Base-by-base conservation (phyloP, 345 rosid genomes). In the Eucalyptus dawsonii region DNA sequence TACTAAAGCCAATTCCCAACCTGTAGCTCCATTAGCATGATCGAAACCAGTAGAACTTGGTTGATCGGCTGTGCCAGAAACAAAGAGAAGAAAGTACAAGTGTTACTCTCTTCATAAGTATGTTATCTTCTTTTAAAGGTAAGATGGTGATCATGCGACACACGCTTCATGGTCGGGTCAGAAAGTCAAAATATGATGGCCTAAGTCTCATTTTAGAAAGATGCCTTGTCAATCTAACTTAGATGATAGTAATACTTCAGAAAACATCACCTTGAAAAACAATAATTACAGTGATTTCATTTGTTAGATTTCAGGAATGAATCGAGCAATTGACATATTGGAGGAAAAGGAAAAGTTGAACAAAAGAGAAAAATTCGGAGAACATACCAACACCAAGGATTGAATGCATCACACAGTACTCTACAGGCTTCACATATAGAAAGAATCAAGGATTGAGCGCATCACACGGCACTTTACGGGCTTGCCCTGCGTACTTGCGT, bases 301-400 rank as follows among this genome's bases (percentile, higher is more conserved):
- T 67, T 67, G 19, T 31, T 67, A 34, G 22, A 67, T 67, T 67
- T 67, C 42, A 34, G 88, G 54, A 92, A 21, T 37, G 86, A 40
- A 87, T 49, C 27, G 44, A 50, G 42, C 42, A 80, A 76, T 29
- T 21, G 27, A 76, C 65, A 76, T 88, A 53, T 62, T 67, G 37
- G 22, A 87, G 80, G 58, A 67, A 19, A 15, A 47, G 58, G 81
- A 19, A 45, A 86, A 53, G 10, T 7, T 62, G 53, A n/a, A 58
- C 22, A 80, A 87, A 90, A 19, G 19, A 86, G 87, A 94, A 90
- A 94, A 49, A 89, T 9, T 67, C 22, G 9, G 42, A 14, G 42
- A 67, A 31, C 80, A 67, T 67, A 67, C 80, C 42, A 67, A 67
- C 92, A 98, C 99, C 95, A 49, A 49, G 5, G 50, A 49, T 49